A percentile compares a stretch with the other conserved stretches of the same genome.
phyloP scores from a whole-genome alignment of 345 rosid genomes.

The Litchi chinensis region DNA sequence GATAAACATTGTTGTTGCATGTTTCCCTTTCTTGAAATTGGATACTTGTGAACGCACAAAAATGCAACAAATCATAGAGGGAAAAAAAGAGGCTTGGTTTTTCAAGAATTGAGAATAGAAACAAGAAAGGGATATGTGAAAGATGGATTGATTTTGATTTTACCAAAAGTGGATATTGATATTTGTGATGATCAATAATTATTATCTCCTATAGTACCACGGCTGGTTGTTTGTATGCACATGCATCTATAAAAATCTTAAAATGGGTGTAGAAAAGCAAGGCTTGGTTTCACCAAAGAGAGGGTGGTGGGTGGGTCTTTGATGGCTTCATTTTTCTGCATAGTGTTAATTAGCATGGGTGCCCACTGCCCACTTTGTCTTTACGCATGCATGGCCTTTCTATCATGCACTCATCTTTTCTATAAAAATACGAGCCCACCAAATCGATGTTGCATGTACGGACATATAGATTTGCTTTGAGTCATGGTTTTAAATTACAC shows the following conservation, averaged over 20 bases:
- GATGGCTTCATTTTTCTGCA: conserved; percentile 34
- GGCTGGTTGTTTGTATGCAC: conserved; percentile 5
- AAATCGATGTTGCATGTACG: no score
- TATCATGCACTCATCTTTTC: neutral
- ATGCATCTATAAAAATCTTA: neutral
- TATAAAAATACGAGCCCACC: neutral
- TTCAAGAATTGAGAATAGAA: neutral
- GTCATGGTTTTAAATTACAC: no score
- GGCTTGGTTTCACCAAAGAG: conserved; percentile 19
- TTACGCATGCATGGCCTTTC: neutral
- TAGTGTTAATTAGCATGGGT: conserved; percentile 15
- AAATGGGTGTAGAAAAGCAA: neutral
- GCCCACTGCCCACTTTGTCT: conserved; percentile 22
- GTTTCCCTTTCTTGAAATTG: neutral
- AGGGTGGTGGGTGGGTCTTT: conserved; percentile 29
- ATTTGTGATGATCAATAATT: conserved; percentile 14
- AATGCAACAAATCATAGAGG: neutral
- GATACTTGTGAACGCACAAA: neutral
- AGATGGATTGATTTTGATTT: neutral
- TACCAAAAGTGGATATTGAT: neutral
- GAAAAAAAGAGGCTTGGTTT: neutral
- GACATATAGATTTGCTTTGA: no score
- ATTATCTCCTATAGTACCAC: neutral
- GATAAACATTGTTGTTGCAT: neutral
- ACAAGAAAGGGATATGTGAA: neutral